Evolutionary conservation across 75 land plant genomes (phyloP).

Genomic region (Selaginella moellendorffii): DNA sequence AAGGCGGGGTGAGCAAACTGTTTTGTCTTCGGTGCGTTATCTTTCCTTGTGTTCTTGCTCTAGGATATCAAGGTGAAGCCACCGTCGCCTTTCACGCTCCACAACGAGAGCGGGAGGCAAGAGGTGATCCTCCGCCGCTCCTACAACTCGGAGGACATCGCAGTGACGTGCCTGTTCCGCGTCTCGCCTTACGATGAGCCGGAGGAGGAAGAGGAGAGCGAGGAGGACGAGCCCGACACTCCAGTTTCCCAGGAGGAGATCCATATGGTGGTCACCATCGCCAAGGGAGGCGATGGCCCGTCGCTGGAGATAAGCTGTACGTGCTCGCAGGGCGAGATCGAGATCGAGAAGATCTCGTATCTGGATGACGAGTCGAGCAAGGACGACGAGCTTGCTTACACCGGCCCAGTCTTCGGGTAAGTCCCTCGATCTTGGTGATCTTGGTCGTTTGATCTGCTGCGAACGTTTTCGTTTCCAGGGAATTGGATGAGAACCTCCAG

Average conservation of each 20-base stretch:
- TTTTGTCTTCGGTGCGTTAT: too few species aligned
- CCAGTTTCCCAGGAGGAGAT: constrained; percentile 16
- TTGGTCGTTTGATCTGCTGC: too few species aligned
- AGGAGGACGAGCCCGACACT: constrained; percentile 5
- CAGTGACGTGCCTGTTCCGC: constrained; percentile 44
- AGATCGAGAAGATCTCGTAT: constrained; percentile 41
- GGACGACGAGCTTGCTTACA: constrained; percentile 33
- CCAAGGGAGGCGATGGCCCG: constrained; percentile 41
- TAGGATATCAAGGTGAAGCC: constrained; percentile 19
- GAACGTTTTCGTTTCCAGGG: constrained; percentile 30
- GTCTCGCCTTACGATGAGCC: constrained; percentile 28
- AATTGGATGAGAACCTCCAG: constrained; percentile 67
- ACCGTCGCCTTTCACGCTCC: constrained; percentile 43
- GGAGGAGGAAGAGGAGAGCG: constrained; percentile 25
- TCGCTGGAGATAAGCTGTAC: constrained; percentile 40
- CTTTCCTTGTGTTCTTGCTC: constrained; percentile 4
- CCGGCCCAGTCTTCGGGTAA: constrained; percentile 66
- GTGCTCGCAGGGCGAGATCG: constrained; percentile 39
- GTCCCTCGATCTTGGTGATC: constrained; percentile 16
- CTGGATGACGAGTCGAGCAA: constrained; percentile 16
- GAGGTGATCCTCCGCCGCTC: constrained; percentile 31
- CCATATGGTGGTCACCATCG: constrained; percentile 33
- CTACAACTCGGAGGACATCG: constrained; percentile 44
- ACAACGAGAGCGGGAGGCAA: constrained; percentile 36
- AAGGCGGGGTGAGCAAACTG: not conserved